phyloP scores from a whole-genome alignment of 2,329 filamentous ascomycete species.

The Curvularia eragrostidis region DNA sequence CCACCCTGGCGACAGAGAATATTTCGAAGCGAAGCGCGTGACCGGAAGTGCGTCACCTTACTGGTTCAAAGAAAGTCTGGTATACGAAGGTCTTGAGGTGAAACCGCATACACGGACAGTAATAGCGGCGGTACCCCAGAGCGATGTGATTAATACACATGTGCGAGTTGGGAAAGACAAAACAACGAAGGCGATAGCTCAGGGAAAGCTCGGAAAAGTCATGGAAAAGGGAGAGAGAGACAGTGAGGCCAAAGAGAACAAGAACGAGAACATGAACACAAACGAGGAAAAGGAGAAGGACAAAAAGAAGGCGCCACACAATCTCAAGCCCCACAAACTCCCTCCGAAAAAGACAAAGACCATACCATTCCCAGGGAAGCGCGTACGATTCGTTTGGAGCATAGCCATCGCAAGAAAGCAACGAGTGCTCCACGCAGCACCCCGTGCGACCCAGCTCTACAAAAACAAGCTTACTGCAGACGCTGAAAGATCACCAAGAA shows the following conservation, averaged over 20 bases:
- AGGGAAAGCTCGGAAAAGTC: background rate
- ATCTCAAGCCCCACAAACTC: too few species aligned
- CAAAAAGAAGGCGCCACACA: background rate
- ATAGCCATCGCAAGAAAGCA: too few species aligned
- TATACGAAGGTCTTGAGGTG: background rate
- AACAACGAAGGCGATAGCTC: background rate
- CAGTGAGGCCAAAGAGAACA: background rate
- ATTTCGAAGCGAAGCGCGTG: background rate
- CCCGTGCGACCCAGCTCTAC: too few species aligned
- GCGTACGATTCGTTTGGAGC: too few species aligned
- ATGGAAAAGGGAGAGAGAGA: background rate
- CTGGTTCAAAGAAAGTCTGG: constrained; percentile 8
- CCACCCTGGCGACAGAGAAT: background rate
- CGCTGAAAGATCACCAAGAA: too few species aligned
- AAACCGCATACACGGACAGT: background rate
- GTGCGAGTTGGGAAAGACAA: background rate
- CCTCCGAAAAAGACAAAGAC: too few species aligned
- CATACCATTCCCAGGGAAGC: too few species aligned
- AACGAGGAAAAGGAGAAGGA: background rate
- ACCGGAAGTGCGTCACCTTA: constrained; percentile 3
- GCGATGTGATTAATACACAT: background rate
- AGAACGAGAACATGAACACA: background rate
- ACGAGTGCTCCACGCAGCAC: too few species aligned
- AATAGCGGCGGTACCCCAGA: background rate
- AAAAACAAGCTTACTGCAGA: too few species aligned